phyloP scores from a whole-genome alignment of 2,329 filamentous ascomycete genomes.

The Cladobotryum mycophilum region DNA sequence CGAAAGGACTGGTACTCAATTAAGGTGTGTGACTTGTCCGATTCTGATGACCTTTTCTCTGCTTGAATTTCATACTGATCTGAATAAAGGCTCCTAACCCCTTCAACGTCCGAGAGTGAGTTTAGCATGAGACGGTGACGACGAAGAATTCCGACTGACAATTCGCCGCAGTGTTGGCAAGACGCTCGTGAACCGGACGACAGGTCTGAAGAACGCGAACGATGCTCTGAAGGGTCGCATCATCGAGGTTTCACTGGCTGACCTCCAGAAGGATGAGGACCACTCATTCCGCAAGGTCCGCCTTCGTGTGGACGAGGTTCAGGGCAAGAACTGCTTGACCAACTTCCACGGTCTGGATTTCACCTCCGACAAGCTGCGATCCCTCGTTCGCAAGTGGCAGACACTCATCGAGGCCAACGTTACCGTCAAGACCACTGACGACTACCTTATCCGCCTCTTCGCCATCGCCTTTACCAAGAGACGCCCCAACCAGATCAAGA shows the following conservation, averaged over 20 bases:
- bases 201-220: slow-evolving; percentile 99
- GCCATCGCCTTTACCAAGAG: slow-evolving; percentile 99
- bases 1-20: slow-evolving; percentile 99
- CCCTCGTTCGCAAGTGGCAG: slow-evolving; percentile 99
- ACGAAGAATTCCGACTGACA: slow-evolving; percentile 7
- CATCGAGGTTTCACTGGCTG: slow-evolving; percentile 96
- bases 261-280: slow-evolving; percentile 99
- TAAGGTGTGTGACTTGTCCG: slow-evolving; percentile 56
- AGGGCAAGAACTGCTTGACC: slow-evolving; percentile 99
- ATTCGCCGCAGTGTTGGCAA: slow-evolving; percentile 78
- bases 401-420: slow-evolving; percentile 98
- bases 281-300: slow-evolving; percentile 99
- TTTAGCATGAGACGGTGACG: slow-evolving; percentile 15
- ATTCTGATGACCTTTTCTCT: neutral
- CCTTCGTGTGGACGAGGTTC: slow-evolving; percentile 96
- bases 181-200: slow-evolving; percentile 98
- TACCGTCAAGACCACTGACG: slow-evolving; percentile 99
- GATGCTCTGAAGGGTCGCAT: slow-evolving; percentile 98
- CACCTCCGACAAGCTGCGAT: slow-evolving; percentile 99
- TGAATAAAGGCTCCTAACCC: slow-evolving; percentile 75
- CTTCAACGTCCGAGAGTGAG: slow-evolving; percentile 96
- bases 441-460: slow-evolving; percentile 98
- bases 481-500: slow-evolving; percentile 99
- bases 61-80: neutral
- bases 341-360: slow-evolving; percentile 99